Conservation (phyloP, 352 stramenopile genomes). For the Hyaloperonospora arabidopsidis region DNA sequence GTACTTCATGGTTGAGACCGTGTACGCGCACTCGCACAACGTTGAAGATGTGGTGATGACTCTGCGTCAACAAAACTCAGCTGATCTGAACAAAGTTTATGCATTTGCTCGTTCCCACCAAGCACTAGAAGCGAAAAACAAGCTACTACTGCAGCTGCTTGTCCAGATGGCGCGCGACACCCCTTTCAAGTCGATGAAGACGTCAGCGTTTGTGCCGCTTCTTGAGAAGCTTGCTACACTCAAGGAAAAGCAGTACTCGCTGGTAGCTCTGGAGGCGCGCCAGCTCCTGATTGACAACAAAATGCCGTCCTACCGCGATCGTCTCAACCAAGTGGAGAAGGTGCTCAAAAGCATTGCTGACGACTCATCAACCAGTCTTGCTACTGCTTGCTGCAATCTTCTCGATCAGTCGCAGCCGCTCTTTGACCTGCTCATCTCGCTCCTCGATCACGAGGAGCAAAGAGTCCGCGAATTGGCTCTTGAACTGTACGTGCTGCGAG, state of each 20-base stretch:
- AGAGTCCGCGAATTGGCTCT: conserved; percentile 64
- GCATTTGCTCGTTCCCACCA: conserved; percentile 89
- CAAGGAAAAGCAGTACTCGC: conserved; percentile 88
- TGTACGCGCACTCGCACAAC: conserved; percentile 73
- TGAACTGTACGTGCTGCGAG: conserved; percentile 76
- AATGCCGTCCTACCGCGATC: conserved; percentile 92
- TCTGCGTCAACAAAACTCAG: conserved; percentile 88
- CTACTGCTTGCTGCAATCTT: conserved; percentile 45
- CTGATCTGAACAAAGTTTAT: conserved; percentile 78
- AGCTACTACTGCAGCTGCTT: not conserved
- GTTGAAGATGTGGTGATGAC: conserved; percentile 9
- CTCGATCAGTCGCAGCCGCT: conserved; percentile 81
- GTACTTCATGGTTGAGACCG: conserved; percentile 69
- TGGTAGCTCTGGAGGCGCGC: conserved; percentile 90
- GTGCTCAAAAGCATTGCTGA: conserved; percentile 59
- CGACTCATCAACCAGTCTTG: conserved; percentile 38
- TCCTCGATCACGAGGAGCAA: conserved; percentile 64
- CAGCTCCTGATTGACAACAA: conserved; percentile 95
- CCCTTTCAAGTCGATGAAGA: conserved; percentile 33
- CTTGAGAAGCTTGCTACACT: conserved; percentile 84
- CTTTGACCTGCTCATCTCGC: conserved; percentile 77
- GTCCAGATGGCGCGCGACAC: not conserved
- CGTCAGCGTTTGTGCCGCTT: conserved; percentile 65
- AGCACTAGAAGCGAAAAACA: conserved; percentile 71
- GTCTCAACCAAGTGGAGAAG: conserved; percentile 70